These are phyloP conservation scores for Gillenia trifoliata DNA, from an alignment of 306 rosid species.

Conservation along the genomic window DNA sequence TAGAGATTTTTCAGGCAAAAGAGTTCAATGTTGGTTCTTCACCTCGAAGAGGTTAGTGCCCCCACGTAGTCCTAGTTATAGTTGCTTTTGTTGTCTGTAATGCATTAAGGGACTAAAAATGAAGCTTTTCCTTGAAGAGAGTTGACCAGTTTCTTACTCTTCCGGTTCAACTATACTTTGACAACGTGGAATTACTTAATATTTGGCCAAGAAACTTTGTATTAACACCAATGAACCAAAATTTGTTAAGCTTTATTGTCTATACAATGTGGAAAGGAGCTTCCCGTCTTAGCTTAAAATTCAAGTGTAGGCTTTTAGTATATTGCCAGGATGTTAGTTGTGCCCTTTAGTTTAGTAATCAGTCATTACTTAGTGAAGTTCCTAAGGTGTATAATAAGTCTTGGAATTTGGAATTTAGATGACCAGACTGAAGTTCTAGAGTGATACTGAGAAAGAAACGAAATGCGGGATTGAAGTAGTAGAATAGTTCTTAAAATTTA, in stretches of 20 bases:
- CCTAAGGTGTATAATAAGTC: not conserved
- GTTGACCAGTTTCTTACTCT: not conserved
- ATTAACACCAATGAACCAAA: not conserved
- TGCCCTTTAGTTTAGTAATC: not conserved
- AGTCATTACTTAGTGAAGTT: not conserved
- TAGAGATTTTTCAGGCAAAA: slow-evolving; percentile 23
- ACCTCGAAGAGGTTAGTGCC: slow-evolving; percentile 43
- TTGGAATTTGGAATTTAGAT: not conserved
- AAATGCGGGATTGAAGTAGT: not conserved
- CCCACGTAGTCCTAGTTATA: slow-evolving; percentile 1
- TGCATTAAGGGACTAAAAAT: not conserved
- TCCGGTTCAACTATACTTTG: not conserved
- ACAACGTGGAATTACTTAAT: not conserved
- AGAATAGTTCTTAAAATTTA: not conserved
- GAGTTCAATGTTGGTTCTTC: slow-evolving; percentile 37
- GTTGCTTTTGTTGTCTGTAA: not conserved
- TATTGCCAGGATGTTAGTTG: not conserved
- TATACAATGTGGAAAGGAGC: not conserved
- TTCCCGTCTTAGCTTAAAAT: not conserved
- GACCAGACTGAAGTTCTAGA: not conserved
- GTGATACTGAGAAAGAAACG: not conserved
- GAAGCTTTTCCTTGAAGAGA: not conserved
- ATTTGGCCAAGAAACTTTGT: not conserved
- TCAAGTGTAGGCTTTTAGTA: not conserved
- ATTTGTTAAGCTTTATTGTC: not conserved